These are phyloP conservation scores for Takashimella koratensis DNA, from an alignment of 1,284 basidiomycete species.

Conservation along the genomic window DNA sequence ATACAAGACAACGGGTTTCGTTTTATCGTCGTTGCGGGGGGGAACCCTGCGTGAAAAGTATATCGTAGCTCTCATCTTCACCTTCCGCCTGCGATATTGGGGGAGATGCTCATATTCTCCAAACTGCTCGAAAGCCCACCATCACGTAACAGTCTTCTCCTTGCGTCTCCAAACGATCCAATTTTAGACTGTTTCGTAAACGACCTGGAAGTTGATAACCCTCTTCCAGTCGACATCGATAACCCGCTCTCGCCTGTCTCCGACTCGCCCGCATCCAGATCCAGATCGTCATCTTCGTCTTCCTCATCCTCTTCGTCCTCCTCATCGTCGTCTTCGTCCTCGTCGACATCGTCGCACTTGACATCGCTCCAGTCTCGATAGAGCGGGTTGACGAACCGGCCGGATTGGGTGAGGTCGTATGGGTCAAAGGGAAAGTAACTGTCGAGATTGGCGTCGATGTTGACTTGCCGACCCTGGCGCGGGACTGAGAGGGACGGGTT, in stretches of 20 bases:
- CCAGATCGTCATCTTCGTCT: conserved; percentile 56
- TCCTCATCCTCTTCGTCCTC: conserved; percentile 54
- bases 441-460: conserved; percentile 70
- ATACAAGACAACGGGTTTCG: no score
- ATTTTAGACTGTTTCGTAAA: conserved; percentile 3
- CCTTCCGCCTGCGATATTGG: conserved; percentile 7
- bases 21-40: no score
- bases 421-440: conserved; percentile 99
- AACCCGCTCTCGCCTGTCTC: conserved; percentile 1
- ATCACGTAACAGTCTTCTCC: conserved; percentile 18
- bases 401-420: conserved; percentile 70
- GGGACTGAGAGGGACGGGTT: conserved; percentile 27
- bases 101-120: conserved; percentile 46
- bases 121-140: conserved; percentile 35
- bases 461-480: conserved; percentile 38
- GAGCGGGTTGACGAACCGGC: conserved; percentile 51
- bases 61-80: neutral
- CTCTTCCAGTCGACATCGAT: conserved; percentile 2
- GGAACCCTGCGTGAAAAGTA: no score
- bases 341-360: conserved; percentile 46
- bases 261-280: conserved; percentile 46
- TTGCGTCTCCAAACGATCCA: conserved; percentile 11
- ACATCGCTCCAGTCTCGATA: conserved; percentile 58
- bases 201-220: neutral
- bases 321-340: conserved; percentile 33